Conservation (phyloP, 1,284 basidiomycete genomes). For the Irpex lacteus region DNA sequence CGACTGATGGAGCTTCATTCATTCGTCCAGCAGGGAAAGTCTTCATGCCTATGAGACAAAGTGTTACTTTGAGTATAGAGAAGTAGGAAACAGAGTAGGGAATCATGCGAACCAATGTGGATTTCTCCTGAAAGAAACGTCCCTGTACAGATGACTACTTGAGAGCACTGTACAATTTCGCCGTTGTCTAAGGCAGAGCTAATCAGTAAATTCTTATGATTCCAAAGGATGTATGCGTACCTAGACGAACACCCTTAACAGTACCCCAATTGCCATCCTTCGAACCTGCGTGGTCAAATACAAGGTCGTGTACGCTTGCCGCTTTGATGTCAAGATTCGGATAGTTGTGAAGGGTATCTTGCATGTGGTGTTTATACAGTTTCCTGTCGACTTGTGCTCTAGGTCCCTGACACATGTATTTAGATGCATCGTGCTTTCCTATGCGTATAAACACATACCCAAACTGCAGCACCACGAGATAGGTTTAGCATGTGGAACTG, state of each 20-base stretch:
- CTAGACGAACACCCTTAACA: slow-evolving; percentile 68
- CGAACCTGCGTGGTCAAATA: slow-evolving; percentile 51
- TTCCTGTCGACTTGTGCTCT: slow-evolving; percentile 85
- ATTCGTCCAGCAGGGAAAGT: slow-evolving; percentile 83
- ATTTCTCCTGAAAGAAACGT: slow-evolving; percentile 90
- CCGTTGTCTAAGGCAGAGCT: slow-evolving; percentile 55
- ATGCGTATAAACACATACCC: slow-evolving; percentile 45
- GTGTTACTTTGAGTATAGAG: neutral
- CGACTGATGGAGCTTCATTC: slow-evolving; percentile 69
- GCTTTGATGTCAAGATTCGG: slow-evolving; percentile 68
- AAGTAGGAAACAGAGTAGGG: neutral
- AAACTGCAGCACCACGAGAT: slow-evolving; percentile 86
- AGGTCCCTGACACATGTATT: slow-evolving; percentile 57
- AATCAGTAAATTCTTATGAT: slow-evolving; percentile 4
- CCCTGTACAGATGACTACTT: slow-evolving; percentile 86
- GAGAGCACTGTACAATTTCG: slow-evolving; percentile 73
- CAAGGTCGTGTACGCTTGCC: slow-evolving; percentile 78
- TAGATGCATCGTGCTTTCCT: neutral
- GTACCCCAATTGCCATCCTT: slow-evolving; percentile 40
- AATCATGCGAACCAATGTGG: slow-evolving; percentile 63
- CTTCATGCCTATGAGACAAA: slow-evolving; percentile 54
- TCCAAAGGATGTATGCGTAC: slow-evolving; percentile 34
- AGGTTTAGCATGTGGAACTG: slow-evolving; percentile 85
- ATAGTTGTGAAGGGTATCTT: slow-evolving; percentile 61
- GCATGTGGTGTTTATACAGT: slow-evolving; percentile 82